Base-by-base conservation (phyloP, 805 yeast genomes). In the Ogataea angusta region DNA sequence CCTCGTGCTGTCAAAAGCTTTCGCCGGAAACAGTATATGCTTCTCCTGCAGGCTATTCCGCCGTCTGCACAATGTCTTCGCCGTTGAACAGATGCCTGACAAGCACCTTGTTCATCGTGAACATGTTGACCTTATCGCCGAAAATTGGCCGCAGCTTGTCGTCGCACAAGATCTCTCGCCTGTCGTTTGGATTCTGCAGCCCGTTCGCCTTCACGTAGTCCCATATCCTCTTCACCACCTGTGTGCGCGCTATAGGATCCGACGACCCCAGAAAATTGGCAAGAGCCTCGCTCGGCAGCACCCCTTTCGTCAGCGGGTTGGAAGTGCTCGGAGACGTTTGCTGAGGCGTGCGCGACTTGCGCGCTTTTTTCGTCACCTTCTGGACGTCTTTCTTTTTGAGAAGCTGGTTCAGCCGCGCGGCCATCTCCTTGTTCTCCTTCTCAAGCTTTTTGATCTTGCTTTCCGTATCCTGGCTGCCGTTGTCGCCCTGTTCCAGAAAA, bases 201-300 rank as follows among this genome's bases (percentile, higher is more conserved):
- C 74, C 59, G 44, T 82, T 56, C 9, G 59, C 73, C 51, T 79
- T 81, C 42, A 87, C 83, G 59, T 87, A 77, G 10, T 68, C 73
- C 95, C 95, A 85, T 5, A 85, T 57, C 33, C 61, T 61, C 46
- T 82, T 82, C 8, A 84, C 89, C 13, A 83, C 80, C 55, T 82
- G 82, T 0, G 91, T 80, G 49, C 95, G 64, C 3, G 90, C 71
- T 30, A 77, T 54, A 40, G 63, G 69, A 2, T 56, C 56, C 1
- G 57, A 41, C 14, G 53, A 65, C 1, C 73, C 76, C 7, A 85
- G 55, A 12, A 86, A 57, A 3, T 57, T 68, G 36, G 70, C 67
- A 23, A 86, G 66, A 27, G 71, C 72, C 2, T 73, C 67, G 22
- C 84, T 76, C 17, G 84, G 57, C 8, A 59, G 59, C 60, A 70